Percentiles rank a stretch among this genome's conserved stretches.
phyloP scores from a whole-genome alignment of 2,329 filamentous ascomycete species.

The Colletotrichum sp. region DNA sequence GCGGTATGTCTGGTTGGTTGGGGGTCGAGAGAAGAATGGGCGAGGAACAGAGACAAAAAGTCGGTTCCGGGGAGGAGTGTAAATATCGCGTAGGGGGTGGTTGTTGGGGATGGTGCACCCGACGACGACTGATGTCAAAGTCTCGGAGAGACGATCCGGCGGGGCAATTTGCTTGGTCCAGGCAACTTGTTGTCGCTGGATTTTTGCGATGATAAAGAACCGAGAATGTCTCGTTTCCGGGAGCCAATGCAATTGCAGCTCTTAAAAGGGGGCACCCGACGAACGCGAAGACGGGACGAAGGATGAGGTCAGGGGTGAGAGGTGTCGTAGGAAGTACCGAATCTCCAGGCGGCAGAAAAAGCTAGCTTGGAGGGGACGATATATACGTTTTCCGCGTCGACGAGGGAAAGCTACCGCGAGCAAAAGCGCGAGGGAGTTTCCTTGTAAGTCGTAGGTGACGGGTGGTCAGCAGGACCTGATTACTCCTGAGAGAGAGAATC shows the following conservation, averaged over 20 bases:
- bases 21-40: neutral
- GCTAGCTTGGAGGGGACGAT: neutral
- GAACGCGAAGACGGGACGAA: constrained; percentile 17
- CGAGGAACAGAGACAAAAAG: constrained; percentile 1
- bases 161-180: neutral
- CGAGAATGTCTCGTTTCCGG: neutral
- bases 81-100: constrained; percentile 11
- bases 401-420: neutral
- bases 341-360: neutral
- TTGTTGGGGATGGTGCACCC: neutral
- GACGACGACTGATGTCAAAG: constrained; percentile 10
- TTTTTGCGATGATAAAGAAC: neutral
- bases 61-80: constrained; percentile 18
- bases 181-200: neutral
- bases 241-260: constrained; percentile 6
- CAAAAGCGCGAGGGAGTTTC: constrained; percentile 7
- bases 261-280: neutral
- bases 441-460: neutral
- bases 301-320: neutral
- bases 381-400: constrained; percentile 1
- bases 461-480: constrained; percentile 15
- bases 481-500: neutral
- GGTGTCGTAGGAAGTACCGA: neutral
- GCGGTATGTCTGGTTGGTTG: neutral
- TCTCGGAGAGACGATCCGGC: constrained; percentile 18